Conservation (phyloP, 352 stramenopile genomes). For the Pythium sp. region DNA sequence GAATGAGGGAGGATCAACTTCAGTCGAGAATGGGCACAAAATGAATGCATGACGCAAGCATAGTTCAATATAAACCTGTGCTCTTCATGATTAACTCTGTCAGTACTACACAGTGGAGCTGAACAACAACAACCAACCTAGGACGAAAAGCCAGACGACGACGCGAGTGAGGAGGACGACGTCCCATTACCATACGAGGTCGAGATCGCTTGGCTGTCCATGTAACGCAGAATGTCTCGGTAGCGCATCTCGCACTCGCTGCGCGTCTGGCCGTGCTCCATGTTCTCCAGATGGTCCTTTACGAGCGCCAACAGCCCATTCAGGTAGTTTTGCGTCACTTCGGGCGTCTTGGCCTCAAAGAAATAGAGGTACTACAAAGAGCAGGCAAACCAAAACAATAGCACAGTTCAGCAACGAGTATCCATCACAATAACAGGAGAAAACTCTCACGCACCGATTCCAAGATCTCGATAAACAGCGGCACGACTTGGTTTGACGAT, state of each 20-base stretch:
- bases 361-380: slow-evolving; percentile 89
- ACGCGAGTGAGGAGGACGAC: slow-evolving; percentile 22
- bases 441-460: slow-evolving; percentile 58
- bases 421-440: neutral
- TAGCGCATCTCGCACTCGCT: slow-evolving; percentile 84
- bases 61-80: neutral
- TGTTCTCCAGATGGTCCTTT: slow-evolving; percentile 93
- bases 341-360: slow-evolving; percentile 82
- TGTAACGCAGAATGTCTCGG: slow-evolving; percentile 78
- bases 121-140: neutral
- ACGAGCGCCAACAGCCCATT: slow-evolving; percentile 81
- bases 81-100: neutral
- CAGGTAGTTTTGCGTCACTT: slow-evolving; percentile 73
- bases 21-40: neutral
- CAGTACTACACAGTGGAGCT: neutral
- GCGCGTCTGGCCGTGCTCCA: slow-evolving; percentile 64
- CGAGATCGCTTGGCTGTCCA: slow-evolving; percentile 46
- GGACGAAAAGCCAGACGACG: neutral
- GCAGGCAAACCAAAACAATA: neutral
- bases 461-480: slow-evolving; percentile 96
- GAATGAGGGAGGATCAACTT: neutral
- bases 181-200: slow-evolving; percentile 21
- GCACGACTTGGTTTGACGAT: slow-evolving; percentile 77
- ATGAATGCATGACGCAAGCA: neutral
- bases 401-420: neutral